Evolutionary conservation across 2,329 filamentous ascomycete genomes (phyloP), one percentile per base, ranked within the genome.

Genomic region (Neofusicoccum umdonicola): DNA sequence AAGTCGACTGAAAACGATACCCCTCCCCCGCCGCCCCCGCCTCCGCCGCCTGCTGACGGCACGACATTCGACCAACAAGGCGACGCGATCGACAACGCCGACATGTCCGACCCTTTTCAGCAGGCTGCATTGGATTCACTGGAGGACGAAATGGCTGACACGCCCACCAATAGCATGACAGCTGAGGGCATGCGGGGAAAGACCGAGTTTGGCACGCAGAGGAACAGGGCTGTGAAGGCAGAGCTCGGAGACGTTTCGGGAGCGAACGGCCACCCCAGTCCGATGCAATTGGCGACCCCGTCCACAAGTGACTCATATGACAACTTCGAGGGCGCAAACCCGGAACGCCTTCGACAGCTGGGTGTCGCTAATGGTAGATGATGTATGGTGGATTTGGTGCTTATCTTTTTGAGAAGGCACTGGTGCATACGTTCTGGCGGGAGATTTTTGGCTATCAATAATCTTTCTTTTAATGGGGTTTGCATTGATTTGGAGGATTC

Each of bases 261-360:
- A 58, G 64, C 42, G 66, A 75, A 65, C 17, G 66, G 68, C 31
- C 64, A 67, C 65, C 68, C 19, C 19, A 78, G 76, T 62, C 77
- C 78, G 9, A 74, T 74, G 68, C 81, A 83, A 67, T 77, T 80
- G 22, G 81, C 80, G 3, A 83, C 80, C 9, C 81, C 76, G 13
- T 73, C 74, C 4, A 77, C 74, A 11, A 77, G 76, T 48, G 74
- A 74, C 42, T 73, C 71, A 13, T 69, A 66, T 22, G 71, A 72
- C 39, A 68, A 71, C 17, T 76, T 71, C 50, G 70, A 70, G 13
- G 72, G 73, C 37, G 74, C 77, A 70, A 76, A 76, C 56, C 71
- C 73, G 12, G 75, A 76, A 15, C 67, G 75, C 8, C 71, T 76
- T 70, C 70, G 71, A 47, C 73, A 74, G 63, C 45, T 61, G 17